Conservation (phyloP, 2,329 filamentous ascomycete genomes). For the Fusarium armeniacum region DNA sequence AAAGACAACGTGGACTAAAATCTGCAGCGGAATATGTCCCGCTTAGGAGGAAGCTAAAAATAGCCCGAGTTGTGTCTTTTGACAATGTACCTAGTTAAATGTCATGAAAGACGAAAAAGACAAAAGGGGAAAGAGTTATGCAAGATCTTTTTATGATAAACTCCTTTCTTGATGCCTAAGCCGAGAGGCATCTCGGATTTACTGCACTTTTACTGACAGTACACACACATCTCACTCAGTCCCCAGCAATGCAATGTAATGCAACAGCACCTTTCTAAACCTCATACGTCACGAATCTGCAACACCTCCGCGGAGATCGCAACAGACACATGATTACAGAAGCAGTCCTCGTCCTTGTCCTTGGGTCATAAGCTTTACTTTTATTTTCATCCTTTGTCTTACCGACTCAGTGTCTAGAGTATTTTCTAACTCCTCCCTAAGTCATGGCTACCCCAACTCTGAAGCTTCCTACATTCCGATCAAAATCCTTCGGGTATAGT, state of each 20-base stretch:
- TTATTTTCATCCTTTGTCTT: constrained; percentile 1
- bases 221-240: not conserved
- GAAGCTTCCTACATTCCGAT: constrained; percentile 17
- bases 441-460: constrained; percentile 4
- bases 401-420: constrained; percentile 9
- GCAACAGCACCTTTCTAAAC: not conserved
- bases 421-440: constrained; percentile 19
- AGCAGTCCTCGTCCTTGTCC: not conserved
- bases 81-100: not conserved
- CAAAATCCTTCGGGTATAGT: constrained; percentile 32
- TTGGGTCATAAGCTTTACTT: not conserved
- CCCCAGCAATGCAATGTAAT: not conserved
- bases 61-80: constrained; percentile 3
- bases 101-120: not conserved
- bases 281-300: constrained; percentile 12
- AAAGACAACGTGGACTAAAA: constrained; percentile 11
- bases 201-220: not conserved
- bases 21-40: constrained; percentile 19
- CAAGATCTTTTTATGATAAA: not conserved
- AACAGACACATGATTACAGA: constrained; percentile 14
- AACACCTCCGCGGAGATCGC: constrained; percentile 17
- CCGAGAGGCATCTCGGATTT: constrained; percentile 4
- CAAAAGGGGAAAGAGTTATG: not conserved
- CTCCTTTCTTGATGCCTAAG: constrained; percentile 1
- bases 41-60: constrained; percentile 16